Evolutionary conservation across 1,284 basidiomycete species (phyloP).

Genomic region (Tetrapyrgos nigripes): DNA sequence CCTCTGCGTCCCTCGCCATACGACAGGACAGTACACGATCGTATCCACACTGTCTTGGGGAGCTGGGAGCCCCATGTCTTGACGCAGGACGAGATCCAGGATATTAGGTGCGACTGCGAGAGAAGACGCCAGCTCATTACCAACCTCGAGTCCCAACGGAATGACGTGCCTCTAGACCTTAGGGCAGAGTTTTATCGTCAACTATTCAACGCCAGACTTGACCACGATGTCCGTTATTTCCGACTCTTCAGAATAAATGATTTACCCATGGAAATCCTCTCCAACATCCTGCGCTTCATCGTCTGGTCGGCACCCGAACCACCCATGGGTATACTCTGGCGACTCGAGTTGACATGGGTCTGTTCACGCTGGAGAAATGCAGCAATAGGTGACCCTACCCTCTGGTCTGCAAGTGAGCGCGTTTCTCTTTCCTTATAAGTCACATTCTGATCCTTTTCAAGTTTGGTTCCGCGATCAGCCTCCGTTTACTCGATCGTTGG

Average conservation of each 20-base stretch:
- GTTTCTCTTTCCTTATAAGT: no score
- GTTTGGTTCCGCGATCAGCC: conserved; percentile 61
- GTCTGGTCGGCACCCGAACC: conserved; percentile 51
- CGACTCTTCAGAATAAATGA: conserved; percentile 62
- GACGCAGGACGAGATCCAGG: conserved; percentile 26
- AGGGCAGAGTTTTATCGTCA: conserved; percentile 31
- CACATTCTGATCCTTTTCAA: no score
- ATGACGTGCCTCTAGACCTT: conserved; percentile 15
- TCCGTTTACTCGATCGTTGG: conserved; percentile 54
- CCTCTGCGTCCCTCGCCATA: background rate
- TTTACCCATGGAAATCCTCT: conserved; percentile 67
- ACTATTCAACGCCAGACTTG: conserved; percentile 34
- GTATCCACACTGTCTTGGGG: conserved; percentile 15
- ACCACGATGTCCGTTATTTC: conserved; percentile 41
- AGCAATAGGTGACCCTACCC: conserved; percentile 51
- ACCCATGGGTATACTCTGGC: conserved; percentile 40
- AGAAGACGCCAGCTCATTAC: conserved; percentile 29
- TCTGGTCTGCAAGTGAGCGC: conserved; percentile 70
- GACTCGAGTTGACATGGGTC: conserved; percentile 60
- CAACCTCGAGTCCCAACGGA: conserved; percentile 25
- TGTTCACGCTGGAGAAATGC: conserved; percentile 61
- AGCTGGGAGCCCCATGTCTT: conserved; percentile 32
- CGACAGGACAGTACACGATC: conserved; percentile 8
- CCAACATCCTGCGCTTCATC: conserved; percentile 63
- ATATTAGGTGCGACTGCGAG: conserved; percentile 27